Percentiles rank a stretch among this genome's conserved stretches.
These are phyloP conservation scores for Kazachstania africana DNA, from an alignment of 805 yeast genomes.

Conservation along the genomic window DNA sequence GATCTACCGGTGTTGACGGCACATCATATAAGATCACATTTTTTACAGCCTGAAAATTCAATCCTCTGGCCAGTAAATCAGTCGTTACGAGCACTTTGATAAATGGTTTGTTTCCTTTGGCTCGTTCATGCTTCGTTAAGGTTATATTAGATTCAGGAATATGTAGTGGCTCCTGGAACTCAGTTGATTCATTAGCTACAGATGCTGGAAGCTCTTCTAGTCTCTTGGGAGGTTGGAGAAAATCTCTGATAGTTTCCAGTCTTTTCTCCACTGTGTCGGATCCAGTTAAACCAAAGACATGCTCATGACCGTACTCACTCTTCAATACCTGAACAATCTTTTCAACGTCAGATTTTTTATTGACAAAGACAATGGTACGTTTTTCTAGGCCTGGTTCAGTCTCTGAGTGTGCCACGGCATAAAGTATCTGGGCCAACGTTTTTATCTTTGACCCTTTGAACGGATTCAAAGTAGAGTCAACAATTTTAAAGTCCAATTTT, in stretches of 20 bases:
- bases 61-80: slow-evolving; percentile 81
- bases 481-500: slow-evolving; percentile 55
- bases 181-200: not conserved
- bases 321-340: slow-evolving; percentile 45
- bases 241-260: slow-evolving; percentile 41
- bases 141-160: slow-evolving; percentile 29
- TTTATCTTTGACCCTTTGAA: slow-evolving; percentile 74
- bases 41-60: slow-evolving; percentile 71
- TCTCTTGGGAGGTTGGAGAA: slow-evolving; percentile 47
- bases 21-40: slow-evolving; percentile 78
- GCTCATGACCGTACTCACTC: slow-evolving; percentile 40
- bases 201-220: slow-evolving; percentile 17
- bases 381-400: slow-evolving; percentile 68
- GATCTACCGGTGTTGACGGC: slow-evolving; percentile 74
- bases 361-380: slow-evolving; percentile 76
- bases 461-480: slow-evolving; percentile 70
- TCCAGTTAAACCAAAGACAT: slow-evolving; percentile 59
- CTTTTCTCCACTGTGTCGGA: slow-evolving; percentile 53
- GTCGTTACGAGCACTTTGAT: slow-evolving; percentile 75
- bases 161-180: slow-evolving; percentile 1
- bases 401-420: slow-evolving; percentile 75
- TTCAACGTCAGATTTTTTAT: slow-evolving; percentile 52
- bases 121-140: not conserved
- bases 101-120: slow-evolving; percentile 7
- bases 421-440: slow-evolving; percentile 79